Percentiles rank a stretch among this genome's conserved stretches.
These are phyloP conservation scores for Bromus sterilis DNA, from an alignment of 176 grass and related monocot species.

Conservation along the genomic window DNA sequence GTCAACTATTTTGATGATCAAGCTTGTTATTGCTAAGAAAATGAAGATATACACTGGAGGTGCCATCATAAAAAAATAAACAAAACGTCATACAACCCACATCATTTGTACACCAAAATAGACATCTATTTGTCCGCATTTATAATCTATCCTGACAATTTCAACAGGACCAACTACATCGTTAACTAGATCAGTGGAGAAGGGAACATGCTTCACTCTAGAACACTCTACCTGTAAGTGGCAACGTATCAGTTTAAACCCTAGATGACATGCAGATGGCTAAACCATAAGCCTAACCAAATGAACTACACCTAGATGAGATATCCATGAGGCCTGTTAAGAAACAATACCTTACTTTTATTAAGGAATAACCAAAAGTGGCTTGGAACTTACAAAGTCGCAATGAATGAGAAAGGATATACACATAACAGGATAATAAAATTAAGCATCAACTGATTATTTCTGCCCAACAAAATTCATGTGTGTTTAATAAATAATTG, in stretches of 20 bases:
- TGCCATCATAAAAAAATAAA: slow-evolving; percentile 11
- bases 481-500: slow-evolving; percentile 1
- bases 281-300: neutral
- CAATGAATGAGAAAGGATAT: neutral
- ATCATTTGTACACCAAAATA: neutral
- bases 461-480: neutral
- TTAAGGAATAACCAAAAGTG: neutral
- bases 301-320: neutral
- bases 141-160: slow-evolving; percentile 18
- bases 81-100: neutral
- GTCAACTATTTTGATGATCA: neutral
- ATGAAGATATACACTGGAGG: neutral
- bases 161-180: slow-evolving; percentile 9
- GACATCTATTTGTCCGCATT: neutral
- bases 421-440: slow-evolving; percentile 2
- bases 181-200: slow-evolving; percentile 16
- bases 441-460: neutral
- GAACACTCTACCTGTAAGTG: slow-evolving; percentile 13
- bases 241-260: neutral
- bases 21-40: neutral
- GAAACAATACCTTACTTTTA: slow-evolving; percentile 9
- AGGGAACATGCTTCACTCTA: neutral
- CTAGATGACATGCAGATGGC: neutral
- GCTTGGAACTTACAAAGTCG: neutral
- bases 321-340: neutral